Conservation (phyloP, 352 stramenopile genomes). For the Phytophthora pseudosyringae region DNA sequence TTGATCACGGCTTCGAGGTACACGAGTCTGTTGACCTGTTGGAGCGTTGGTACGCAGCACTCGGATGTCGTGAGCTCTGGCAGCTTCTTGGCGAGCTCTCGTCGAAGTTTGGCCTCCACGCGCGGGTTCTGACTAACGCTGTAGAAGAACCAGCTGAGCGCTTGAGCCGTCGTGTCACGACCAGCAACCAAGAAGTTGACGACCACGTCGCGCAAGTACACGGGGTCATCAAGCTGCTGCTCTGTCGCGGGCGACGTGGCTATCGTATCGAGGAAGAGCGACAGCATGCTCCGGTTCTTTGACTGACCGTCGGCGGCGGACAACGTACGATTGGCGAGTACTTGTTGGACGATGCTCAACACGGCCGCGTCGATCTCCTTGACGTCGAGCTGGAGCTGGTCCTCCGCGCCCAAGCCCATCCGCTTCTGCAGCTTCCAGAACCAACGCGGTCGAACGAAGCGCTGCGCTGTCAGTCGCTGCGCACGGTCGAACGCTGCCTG, state of each 20-base stretch:
- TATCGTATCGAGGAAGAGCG: constrained; percentile 39
- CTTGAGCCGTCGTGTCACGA: constrained; percentile 79
- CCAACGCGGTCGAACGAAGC: constrained; percentile 49
- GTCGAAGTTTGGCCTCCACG: constrained; percentile 50
- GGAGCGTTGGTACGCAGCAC: constrained; percentile 19
- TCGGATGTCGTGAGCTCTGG: constrained; percentile 28
- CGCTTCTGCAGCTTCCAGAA: constrained; percentile 58
- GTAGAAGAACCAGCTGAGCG: constrained; percentile 79
- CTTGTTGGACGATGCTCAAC: constrained; percentile 47
- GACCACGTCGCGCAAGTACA: constrained; percentile 74
- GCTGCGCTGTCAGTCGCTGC: constrained; percentile 38
- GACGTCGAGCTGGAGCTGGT: constrained; percentile 46
- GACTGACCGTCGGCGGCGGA: constrained; percentile 7
- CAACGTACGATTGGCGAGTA: constrained; percentile 22
- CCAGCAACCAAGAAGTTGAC: constrained; percentile 85
- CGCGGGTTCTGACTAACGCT: constrained; percentile 57
- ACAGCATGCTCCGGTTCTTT: constrained; percentile 27
- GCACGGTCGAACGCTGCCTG: constrained; percentile 61
- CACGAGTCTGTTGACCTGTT: constrained; percentile 38
- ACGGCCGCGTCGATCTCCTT: constrained; percentile 49
- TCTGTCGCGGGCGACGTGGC: constrained; percentile 27
- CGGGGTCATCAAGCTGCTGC: constrained; percentile 34
- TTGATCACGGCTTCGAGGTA: constrained; percentile 64
- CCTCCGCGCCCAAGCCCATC: constrained; percentile 44
- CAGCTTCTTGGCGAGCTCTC: constrained; percentile 48